These are phyloP conservation scores for Candida nitratophila DNA, from an alignment of 805 yeast species.

Conservation along the genomic window DNA sequence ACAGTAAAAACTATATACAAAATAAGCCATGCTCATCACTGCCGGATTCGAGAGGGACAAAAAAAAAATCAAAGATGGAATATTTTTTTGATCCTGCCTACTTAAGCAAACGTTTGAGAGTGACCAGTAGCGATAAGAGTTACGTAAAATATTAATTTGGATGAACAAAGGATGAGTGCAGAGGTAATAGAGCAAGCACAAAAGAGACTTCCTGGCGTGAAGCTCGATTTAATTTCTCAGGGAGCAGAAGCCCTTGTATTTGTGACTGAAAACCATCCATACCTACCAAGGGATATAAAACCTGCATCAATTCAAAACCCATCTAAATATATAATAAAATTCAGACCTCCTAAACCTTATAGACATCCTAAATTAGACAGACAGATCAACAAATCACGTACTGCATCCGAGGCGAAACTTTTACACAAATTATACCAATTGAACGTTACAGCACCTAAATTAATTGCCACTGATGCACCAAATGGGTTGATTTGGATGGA, in stretches of 20 bases:
- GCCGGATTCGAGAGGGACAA: too few relatives aligned
- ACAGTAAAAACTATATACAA: too few relatives aligned
- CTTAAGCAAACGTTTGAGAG: too few relatives aligned
- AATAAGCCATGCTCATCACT: too few relatives aligned
- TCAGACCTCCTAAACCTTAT: conserved; percentile 84
- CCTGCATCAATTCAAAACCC: conserved; percentile 21
- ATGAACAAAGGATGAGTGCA: conserved; percentile 41
- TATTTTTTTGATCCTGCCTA: too few relatives aligned
- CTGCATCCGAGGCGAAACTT: conserved; percentile 77
- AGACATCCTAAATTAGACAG: conserved; percentile 80
- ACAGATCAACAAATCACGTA: conserved; percentile 69
- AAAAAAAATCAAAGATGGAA: too few relatives aligned
- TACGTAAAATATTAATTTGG: too few relatives aligned
- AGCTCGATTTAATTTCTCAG: conserved; percentile 58
- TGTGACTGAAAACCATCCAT: conserved; percentile 59
- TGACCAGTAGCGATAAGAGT: too few relatives aligned
- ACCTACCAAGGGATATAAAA: conserved; percentile 29
- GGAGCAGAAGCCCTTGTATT: conserved; percentile 91
- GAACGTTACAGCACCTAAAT: conserved; percentile 62
- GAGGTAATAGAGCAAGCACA: conserved; percentile 38
- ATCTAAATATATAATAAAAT: conserved; percentile 59
- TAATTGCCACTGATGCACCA: conserved; percentile 68
- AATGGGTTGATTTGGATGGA: conserved; percentile 91
- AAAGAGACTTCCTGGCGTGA: conserved; percentile 38
- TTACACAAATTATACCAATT: conserved; percentile 47